Evolutionary conservation across 1,139 yeast species (phyloP).

Genomic region (Waltiozyma sp.): DNA sequence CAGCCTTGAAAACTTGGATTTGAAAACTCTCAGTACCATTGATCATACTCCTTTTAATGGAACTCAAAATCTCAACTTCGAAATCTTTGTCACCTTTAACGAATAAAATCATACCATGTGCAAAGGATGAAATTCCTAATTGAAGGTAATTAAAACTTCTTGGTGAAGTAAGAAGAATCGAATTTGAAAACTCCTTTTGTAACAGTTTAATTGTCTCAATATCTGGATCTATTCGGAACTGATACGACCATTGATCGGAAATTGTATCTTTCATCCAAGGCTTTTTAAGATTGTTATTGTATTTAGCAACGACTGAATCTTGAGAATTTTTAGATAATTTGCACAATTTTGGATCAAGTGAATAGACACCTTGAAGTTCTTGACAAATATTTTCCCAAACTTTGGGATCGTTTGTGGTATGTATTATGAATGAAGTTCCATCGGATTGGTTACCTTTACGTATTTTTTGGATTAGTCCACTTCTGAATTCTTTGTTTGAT

Average conservation of each 20-base stretch:
- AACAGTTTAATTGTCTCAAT: too few species aligned
- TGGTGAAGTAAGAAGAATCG: too few species aligned
- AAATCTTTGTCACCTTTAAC: neutral
- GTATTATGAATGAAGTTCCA: neutral
- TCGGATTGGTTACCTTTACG: too few species aligned
- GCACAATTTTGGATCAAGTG: neutral
- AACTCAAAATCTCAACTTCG: too few species aligned
- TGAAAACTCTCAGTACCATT: too few species aligned
- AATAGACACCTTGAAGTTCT: neutral
- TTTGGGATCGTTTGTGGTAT: neutral
- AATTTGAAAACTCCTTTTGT: too few species aligned
- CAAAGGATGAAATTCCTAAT: neutral
- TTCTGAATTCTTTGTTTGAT: neutral
- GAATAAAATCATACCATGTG: neutral
- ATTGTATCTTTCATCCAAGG: neutral
- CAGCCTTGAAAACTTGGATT: too few species aligned
- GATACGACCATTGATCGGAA: neutral
- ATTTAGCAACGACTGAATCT: neutral
- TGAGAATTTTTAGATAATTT: neutral
- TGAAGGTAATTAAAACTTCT: neutral
- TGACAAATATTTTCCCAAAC: neutral
- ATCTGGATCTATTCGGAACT: neutral
- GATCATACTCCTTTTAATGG: neutral
- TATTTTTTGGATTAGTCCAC: too few species aligned
- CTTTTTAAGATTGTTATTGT: neutral